phyloP scores from a whole-genome alignment of 345 rosid species.

The Trapa bicornis region DNA sequence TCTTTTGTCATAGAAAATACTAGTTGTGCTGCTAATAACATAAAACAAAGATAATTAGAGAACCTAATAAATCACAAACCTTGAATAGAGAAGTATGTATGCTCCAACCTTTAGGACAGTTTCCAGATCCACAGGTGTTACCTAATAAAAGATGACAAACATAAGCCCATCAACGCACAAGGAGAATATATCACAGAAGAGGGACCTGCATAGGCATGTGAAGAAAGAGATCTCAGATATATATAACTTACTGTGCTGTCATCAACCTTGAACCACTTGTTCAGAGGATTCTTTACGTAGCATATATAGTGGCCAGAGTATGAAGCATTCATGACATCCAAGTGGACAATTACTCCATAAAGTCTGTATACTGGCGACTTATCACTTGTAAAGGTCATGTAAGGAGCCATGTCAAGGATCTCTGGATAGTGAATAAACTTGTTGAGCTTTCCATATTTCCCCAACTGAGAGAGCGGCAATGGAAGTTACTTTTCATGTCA shows the following conservation, averaged over 20 bases:
- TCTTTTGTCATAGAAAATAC: no score
- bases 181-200: not conserved
- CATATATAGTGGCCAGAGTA: constrained; percentile 94
- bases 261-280: constrained; percentile 92
- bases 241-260: constrained; percentile 60
- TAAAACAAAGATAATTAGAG: no score
- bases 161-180: not conserved
- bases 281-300: constrained; percentile 65
- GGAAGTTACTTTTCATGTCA: not conserved
- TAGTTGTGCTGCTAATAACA: no score
- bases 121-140: constrained; percentile 53
- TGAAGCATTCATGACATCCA: constrained; percentile 85
- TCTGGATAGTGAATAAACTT: constrained; percentile 74
- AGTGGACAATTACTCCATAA: constrained; percentile 87
- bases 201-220: not conserved
- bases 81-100: constrained; percentile 82
- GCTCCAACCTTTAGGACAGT: constrained; percentile 60
- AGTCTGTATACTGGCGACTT: constrained; percentile 76
- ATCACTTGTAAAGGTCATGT: constrained; percentile 74
- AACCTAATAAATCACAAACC: constrained; percentile 27
- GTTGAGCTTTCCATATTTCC: constrained; percentile 90
- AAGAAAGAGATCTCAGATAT: not conserved
- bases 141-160: constrained; percentile 22
- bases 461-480: constrained; percentile 36
- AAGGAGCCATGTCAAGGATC: constrained; percentile 79